A percentile compares a stretch with the other conserved stretches of the same genome.
phyloP scores from a whole-genome alignment of 495 filamentous ascomycete genomes.

The Penicillium parvum region DNA sequence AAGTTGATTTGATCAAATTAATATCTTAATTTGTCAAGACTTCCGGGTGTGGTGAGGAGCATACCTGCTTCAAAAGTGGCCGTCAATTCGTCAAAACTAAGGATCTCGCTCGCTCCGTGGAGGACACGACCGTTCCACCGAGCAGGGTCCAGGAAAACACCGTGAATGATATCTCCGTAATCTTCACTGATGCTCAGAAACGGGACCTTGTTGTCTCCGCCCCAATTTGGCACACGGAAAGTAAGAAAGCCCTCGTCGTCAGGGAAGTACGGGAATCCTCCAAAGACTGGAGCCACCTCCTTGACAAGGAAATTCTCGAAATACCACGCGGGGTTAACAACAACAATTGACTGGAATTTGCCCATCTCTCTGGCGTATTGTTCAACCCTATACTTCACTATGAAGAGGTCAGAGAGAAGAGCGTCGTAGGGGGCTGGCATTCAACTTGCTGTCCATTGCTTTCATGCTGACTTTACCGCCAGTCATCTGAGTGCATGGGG shows the following conservation, averaged over 20 bases:
- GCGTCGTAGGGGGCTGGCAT: not conserved
- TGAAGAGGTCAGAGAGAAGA: not conserved
- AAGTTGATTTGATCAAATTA: no score
- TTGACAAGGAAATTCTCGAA: constrained; percentile 23
- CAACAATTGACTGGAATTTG: constrained; percentile 19
- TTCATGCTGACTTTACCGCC: constrained; percentile 18
- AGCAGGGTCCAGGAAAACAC: constrained; percentile 25
- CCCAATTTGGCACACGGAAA: constrained; percentile 21
- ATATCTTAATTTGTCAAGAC: no score
- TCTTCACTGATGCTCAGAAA: constrained; percentile 27
- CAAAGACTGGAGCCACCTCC: constrained; percentile 22
- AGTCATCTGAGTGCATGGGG: constrained; percentile 14
- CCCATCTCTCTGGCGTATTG: constrained; percentile 15
- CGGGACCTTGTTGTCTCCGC: constrained; percentile 25
- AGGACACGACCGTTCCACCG: constrained; percentile 3
- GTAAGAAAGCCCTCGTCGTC: constrained; percentile 18
- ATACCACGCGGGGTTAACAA: constrained; percentile 22
- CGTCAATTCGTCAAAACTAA: no score
- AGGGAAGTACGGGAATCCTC: constrained; percentile 25
- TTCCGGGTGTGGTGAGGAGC: no score
- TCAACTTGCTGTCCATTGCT: constrained; percentile 22
- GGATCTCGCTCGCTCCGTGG: not conserved
- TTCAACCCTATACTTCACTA: constrained; percentile 25
- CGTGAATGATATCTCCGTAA: constrained; percentile 33
- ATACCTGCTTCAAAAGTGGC: no score